A percentile compares a stretch with the other conserved stretches of the same genome.
Evolutionary conservation across 345 rosid genomes (phyloP).

Genomic region (Euphorbia peplus): DNA sequence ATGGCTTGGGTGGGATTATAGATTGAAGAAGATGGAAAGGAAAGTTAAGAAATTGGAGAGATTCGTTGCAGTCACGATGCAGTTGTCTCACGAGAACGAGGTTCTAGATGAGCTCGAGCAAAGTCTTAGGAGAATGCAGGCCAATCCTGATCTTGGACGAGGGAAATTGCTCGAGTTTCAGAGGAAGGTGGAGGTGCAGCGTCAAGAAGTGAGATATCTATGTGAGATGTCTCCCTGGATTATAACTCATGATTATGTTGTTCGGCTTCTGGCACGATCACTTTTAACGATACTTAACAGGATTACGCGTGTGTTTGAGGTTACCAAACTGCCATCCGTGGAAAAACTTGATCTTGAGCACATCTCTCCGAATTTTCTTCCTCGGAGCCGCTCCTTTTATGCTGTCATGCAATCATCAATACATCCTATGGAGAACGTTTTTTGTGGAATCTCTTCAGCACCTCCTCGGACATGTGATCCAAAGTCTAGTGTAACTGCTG

Average conservation of each 20-base stretch:
- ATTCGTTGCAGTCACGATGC: conserved; percentile 41
- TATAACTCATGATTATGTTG: conserved; percentile 54
- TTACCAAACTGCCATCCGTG: conserved; percentile 15
- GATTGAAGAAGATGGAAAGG: conserved; percentile 62
- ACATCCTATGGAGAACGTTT: conserved; percentile 37
- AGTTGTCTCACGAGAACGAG: conserved; percentile 55
- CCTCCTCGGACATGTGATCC: conserved; percentile 27
- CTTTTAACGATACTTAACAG: conserved; percentile 54
- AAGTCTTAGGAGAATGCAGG: conserved; percentile 51
- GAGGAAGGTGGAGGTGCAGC: conserved; percentile 52
- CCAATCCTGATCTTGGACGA: conserved; percentile 32
- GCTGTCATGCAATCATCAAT: conserved; percentile 33
- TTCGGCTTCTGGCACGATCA: conserved; percentile 53
- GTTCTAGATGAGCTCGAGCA: conserved; percentile 66
- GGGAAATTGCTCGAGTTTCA: conserved; percentile 49
- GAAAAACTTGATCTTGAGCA: conserved; percentile 14
- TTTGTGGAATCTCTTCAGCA: conserved; percentile 25
- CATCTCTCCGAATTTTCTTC: conserved; percentile 12
- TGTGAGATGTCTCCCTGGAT: conserved; percentile 57
- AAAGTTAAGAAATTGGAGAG: conserved; percentile 66
- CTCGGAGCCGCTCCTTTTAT: conserved; percentile 39
- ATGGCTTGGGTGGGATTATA: conserved; percentile 58
- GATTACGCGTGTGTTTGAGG: conserved; percentile 36
- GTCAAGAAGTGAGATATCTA: conserved; percentile 49
- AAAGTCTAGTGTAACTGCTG: conserved; percentile 16